Evolutionary conservation across 148 eudicot genomes (phyloP), one percentile per base, ranked within the genome.

Genomic region (Nyssa sinensis): DNA sequence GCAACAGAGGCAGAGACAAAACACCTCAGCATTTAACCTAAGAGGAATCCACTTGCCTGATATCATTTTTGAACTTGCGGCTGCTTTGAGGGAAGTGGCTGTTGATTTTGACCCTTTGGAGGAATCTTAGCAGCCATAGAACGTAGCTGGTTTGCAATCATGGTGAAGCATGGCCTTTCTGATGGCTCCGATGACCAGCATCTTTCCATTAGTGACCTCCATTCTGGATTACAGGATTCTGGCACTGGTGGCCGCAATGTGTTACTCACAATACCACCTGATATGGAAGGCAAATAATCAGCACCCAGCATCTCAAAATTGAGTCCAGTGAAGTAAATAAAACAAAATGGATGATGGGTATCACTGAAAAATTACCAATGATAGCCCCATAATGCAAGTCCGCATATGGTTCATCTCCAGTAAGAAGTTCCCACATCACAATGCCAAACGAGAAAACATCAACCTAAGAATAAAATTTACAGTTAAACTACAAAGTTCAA

Each of bases 401-500:
- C 17, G 91, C 88, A 82, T 94, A 94, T 11, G 98, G 98, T 77
- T 94, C 98, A 24, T 91, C 98, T 60, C 98, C 98, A 0, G 97
- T 94, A 41, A 91, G 86, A 75, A 94, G 97, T 79, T 94, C 98
- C 98, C 97, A 94, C 97, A 94, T 75, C 63, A 94, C 98, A 60
- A 94, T 94, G 51, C 97, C 97, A 64, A 88, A 94, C 47, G 98
- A 94, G 82, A 91, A 94, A n/a, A 91, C 98, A 76, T 91, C 97
- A 77, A 94, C 95, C 98, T 94, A 74, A 28, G 64, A 78, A 16
- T 51, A 29, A 21, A 62, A 13, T 2, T n/a, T 33, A 67, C 25
- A 66, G 68, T 49, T 3, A 24, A 72, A 70, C 8, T 31, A 4
- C 25, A 19, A 19, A 51, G 16, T 14, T 53, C n/a, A 53, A 53